A percentile compares a stretch with the other conserved stretches of the same genome.
These are phyloP conservation scores for Scorias spongiosa DNA, from an alignment of 2,329 filamentous ascomycete genomes.

Conservation along the genomic window DNA sequence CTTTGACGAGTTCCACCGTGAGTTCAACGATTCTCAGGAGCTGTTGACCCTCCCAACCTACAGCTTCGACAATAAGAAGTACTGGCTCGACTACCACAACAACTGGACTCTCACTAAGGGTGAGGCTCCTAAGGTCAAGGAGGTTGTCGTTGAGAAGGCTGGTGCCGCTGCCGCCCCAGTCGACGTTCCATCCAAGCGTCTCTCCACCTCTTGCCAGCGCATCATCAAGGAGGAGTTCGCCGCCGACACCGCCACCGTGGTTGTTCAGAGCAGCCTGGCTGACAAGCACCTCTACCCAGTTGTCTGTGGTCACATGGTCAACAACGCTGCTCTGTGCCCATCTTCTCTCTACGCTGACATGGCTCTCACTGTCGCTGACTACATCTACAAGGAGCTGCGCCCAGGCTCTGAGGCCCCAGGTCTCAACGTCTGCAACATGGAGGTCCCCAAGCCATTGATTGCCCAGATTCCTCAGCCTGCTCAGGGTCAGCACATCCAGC, in stretches of 20 bases:
- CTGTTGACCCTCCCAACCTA: constrained; percentile 54
- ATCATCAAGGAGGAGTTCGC: constrained; percentile 48
- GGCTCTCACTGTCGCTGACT: constrained; percentile 49
- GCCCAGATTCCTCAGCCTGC: constrained; percentile 33
- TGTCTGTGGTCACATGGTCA: constrained; percentile 52
- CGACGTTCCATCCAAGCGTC: constrained; percentile 34
- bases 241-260: constrained; percentile 41
- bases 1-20: constrained; percentile 55
- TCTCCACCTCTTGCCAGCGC: constrained; percentile 51
- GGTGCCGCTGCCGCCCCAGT: constrained; percentile 20
- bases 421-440: constrained; percentile 51
- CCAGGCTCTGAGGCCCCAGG: constrained; percentile 42
- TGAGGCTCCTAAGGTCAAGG: constrained; percentile 31
- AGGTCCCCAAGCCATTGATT: constrained; percentile 57
- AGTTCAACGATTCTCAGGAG: constrained; percentile 42
- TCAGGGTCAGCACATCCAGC: constrained; percentile 43
- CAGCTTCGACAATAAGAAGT: constrained; percentile 54
- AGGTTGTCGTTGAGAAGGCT: constrained; percentile 23
- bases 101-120: constrained; percentile 60
- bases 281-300: constrained; percentile 47
- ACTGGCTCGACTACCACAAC: constrained; percentile 57
- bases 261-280: constrained; percentile 51
- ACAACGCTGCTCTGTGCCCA: constrained; percentile 50
- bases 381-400: constrained; percentile 48
- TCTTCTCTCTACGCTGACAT: constrained; percentile 51